These are phyloP conservation scores for Trametes villosa DNA, from an alignment of 768 basidiomycete genomes.

Conservation along the genomic window DNA sequence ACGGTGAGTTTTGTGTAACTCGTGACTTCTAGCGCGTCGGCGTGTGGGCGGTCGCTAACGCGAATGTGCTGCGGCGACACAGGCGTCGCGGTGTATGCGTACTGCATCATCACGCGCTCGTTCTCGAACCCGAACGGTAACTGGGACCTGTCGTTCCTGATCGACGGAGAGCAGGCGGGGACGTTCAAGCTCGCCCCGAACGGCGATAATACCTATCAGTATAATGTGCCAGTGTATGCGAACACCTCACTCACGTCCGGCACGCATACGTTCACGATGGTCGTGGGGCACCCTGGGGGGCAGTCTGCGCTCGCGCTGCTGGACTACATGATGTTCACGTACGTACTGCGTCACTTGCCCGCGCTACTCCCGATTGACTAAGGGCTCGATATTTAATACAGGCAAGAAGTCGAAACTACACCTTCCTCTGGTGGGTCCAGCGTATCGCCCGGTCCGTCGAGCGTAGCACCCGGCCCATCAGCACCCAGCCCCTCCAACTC, in stretches of 20 bases:
- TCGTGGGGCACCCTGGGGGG: conserved; percentile 38
- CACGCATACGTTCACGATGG: conserved; percentile 38
- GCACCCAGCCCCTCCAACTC: background rate
- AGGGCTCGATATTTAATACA: background rate
- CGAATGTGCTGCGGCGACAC: no score
- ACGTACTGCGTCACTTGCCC: no score
- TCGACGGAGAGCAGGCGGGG: conserved; percentile 39
- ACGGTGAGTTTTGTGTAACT: no score
- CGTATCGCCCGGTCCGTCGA: no score
- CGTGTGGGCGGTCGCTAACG: conserved; percentile 24
- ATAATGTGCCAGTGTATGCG: conserved; percentile 42
- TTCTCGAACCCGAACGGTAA: conserved; percentile 30
- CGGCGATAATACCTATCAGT: conserved; percentile 31
- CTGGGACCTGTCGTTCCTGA: conserved; percentile 41
- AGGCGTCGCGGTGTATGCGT: conserved; percentile 51
- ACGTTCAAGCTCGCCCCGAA: conserved; percentile 30
- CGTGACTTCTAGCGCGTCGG: no score
- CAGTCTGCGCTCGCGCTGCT: conserved; percentile 38
- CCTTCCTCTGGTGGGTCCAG: no score
- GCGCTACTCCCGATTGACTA: background rate
- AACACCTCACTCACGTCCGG: conserved; percentile 32
- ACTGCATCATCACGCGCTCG: conserved; percentile 39
- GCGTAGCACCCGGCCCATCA: no score
- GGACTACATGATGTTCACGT: conserved; percentile 48
- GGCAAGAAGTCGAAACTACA: background rate